A percentile compares a stretch with the other conserved stretches of the same genome.
phyloP scores from a whole-genome alignment of 495 filamentous ascomycete genomes.

The Penicillium crystallinum region DNA sequence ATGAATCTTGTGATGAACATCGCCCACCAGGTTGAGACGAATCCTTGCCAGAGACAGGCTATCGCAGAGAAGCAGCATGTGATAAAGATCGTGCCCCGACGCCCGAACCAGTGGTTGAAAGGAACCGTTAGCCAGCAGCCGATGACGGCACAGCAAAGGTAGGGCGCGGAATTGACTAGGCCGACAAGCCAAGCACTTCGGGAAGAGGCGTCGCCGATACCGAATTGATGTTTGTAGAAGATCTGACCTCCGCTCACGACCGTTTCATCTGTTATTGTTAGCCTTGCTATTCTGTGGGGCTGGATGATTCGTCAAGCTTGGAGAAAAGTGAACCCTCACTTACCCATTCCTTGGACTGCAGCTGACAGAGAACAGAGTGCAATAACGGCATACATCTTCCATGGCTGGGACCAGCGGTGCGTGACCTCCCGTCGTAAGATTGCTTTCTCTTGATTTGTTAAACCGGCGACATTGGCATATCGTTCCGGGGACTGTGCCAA shows the following conservation, averaged over 20 bases:
- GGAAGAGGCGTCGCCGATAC: conserved; percentile 47
- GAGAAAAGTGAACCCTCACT: too few species aligned
- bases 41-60: conserved; percentile 73
- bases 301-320: too few species aligned
- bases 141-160: conserved; percentile 69
- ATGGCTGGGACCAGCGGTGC: conserved; percentile 70
- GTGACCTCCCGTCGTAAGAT: conserved; percentile 57
- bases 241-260: conserved; percentile 76
- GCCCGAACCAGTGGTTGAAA: conserved; percentile 72
- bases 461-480: conserved; percentile 49
- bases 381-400: conserved; percentile 63
- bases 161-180: conserved; percentile 57
- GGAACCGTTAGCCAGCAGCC: conserved; percentile 83
- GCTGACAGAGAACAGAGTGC: conserved; percentile 58
- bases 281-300: neutral
- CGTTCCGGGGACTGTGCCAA: conserved; percentile 55
- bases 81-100: conserved; percentile 79
- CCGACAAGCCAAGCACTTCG: conserved; percentile 59
- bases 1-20: conserved; percentile 68
- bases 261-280: conserved; percentile 54
- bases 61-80: conserved; percentile 61
- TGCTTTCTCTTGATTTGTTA: conserved; percentile 54
- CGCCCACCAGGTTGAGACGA: conserved; percentile 69
- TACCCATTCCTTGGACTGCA: conserved; percentile 68
- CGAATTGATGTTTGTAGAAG: conserved; percentile 66